A percentile compares a stretch with the other conserved stretches of the same genome.
These are phyloP conservation scores for Aspergillus bertholletiae DNA, from an alignment of 495 filamentous ascomycete genomes.

Conservation along the genomic window DNA sequence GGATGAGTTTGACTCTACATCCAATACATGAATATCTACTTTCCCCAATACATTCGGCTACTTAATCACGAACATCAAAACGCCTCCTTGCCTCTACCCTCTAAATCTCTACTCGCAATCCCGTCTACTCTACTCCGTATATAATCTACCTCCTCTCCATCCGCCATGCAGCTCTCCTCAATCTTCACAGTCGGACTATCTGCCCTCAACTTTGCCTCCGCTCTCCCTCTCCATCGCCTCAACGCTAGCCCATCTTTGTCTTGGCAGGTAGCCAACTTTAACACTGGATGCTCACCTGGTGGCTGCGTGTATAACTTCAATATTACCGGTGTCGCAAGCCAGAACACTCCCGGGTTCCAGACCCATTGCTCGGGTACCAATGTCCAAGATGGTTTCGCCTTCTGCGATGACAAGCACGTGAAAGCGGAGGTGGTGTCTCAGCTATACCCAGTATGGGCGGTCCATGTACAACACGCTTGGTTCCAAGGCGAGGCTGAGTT, in stretches of 20 bases:
- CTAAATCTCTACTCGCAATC: not conserved
- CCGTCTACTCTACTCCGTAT: not conserved
- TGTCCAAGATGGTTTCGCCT: slow-evolving; percentile 15
- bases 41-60: not conserved
- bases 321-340: slow-evolving; percentile 23
- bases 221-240: slow-evolving; percentile 8
- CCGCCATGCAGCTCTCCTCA: slow-evolving; percentile 34
- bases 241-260: slow-evolving; percentile 23
- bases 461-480: slow-evolving; percentile 35
- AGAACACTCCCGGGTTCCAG: slow-evolving; percentile 37
- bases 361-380: slow-evolving; percentile 37
- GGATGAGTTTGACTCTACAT: not conserved
- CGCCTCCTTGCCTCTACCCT: not conserved
- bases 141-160: slow-evolving; percentile 1
- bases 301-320: slow-evolving; percentile 37
- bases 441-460: slow-evolving; percentile 27
- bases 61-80: too few relatives aligned
- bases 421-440: slow-evolving; percentile 22
- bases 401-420: slow-evolving; percentile 27
- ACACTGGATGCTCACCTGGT: slow-evolving; percentile 30
- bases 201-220: slow-evolving; percentile 22
- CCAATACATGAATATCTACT: not conserved
- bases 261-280: slow-evolving; percentile 34
- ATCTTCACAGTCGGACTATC: slow-evolving; percentile 29
- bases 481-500: slow-evolving; percentile 14